Conservation (phyloP, 768 basidiomycete species). For the Leccinum subgranulosum region DNA sequence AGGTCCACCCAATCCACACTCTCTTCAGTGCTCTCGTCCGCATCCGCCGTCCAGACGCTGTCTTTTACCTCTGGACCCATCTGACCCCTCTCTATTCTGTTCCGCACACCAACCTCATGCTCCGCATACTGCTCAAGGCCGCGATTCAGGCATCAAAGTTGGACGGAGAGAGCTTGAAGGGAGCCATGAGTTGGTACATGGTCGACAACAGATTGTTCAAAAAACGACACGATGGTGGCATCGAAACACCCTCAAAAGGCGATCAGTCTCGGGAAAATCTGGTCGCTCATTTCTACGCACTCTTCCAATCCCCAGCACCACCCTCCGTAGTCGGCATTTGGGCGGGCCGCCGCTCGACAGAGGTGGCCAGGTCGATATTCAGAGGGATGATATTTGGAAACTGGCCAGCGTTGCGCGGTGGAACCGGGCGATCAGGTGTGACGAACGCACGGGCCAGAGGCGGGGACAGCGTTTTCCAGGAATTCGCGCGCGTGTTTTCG, state of each 20-base stretch:
- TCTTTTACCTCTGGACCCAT: slow-evolving; percentile 68
- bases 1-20: slow-evolving; percentile 35
- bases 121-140: slow-evolving; percentile 59
- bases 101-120: slow-evolving; percentile 50
- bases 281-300: slow-evolving; percentile 4
- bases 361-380: slow-evolving; percentile 52
- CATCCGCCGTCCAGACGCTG: slow-evolving; percentile 55
- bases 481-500: slow-evolving; percentile 17
- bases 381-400: slow-evolving; percentile 55
- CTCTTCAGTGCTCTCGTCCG: slow-evolving; percentile 49
- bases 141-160: slow-evolving; percentile 51
- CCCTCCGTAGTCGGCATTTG: slow-evolving; percentile 41
- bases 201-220: slow-evolving; percentile 19
- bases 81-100: slow-evolving; percentile 58
- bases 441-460: slow-evolving; percentile 14
- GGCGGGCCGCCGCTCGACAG: slow-evolving; percentile 43
- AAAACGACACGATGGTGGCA: slow-evolving; percentile 5
- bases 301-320: slow-evolving; percentile 23
- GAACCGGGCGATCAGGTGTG: slow-evolving; percentile 24
- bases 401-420: slow-evolving; percentile 42
- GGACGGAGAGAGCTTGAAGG: slow-evolving; percentile 50
- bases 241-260: not conserved
- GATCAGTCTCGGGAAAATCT: slow-evolving; percentile 7
- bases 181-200: slow-evolving; percentile 37
- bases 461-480: slow-evolving; percentile 18